Evolutionary conservation across 2,329 filamentous ascomycete species (phyloP), one percentile per base, ranked within the genome.

Genomic region (Penicillium frequentans): DNA sequence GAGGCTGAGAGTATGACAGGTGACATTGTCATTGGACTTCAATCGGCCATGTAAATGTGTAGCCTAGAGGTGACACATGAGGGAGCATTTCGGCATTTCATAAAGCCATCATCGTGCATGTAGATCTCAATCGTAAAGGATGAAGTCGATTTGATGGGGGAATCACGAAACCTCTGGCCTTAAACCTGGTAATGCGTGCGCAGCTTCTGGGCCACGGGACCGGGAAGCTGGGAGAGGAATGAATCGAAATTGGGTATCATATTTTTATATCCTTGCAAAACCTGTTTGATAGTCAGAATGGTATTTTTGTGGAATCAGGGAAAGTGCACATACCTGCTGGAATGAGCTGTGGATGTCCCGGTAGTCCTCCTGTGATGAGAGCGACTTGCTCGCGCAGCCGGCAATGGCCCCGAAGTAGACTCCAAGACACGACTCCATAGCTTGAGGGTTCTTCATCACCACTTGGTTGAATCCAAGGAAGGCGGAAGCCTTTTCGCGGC

Each of bases 401-500:
- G 93, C 90, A 77, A 98, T 96, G 56, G 90, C 84, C 51, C 82
- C 84, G 73, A 99, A 96, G 76, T 95, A 96, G 55, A 89, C 85
- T 35, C 89, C 81, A 42, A 99, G 81, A 56, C 87, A 90, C 64
- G 88, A 88, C 76, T 98, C 95, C 86, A 99, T 93, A 2, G 92
- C 91, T 70, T 92, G 86, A 0, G 95, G 95, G 68, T 98, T 98
- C 69, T 87, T 86, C 60, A 90, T 84, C 3, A 98, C 90, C 48
- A 96, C 84, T 64, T 89, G 83, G 54, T 90, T 90, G 77, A 99
- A 97, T 0, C 95, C 95, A 68, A 91, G 87, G 73, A 98, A 91
- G 0, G 95, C 93, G 26, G 93, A 93, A 1, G 90, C 91, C 78
- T 99, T 99, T 76, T 99, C 95, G 59, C 96, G 90, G 2, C 91